phyloP scores from a whole-genome alignment of 805 yeast species.

The Ogataea haglerorum region DNA sequence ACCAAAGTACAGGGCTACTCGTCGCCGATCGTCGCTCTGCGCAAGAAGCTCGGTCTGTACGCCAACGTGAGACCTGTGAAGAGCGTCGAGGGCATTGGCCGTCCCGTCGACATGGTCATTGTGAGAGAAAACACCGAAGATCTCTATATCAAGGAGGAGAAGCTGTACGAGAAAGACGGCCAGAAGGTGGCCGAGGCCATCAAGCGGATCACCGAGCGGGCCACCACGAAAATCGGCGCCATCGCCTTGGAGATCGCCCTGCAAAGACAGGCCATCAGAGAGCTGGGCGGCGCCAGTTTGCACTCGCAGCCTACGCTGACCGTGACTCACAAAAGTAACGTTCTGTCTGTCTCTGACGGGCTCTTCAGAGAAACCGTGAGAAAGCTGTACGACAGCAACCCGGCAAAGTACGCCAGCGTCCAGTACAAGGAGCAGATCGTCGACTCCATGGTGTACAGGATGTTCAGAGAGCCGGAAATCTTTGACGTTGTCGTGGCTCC shows the following conservation, averaged over 20 bases:
- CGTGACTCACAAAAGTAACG: constrained; percentile 95
- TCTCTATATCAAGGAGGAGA: constrained; percentile 92
- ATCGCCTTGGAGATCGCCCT: constrained; percentile 91
- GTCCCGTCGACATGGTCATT: constrained; percentile 95
- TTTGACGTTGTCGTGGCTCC: constrained; percentile 99
- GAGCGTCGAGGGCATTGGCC: constrained; percentile 78
- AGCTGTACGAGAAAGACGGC: constrained; percentile 72
- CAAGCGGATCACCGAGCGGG: constrained; percentile 89
- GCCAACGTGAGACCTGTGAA: constrained; percentile 98
- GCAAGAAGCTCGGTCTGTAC: constrained; percentile 90
- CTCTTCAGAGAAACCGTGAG: constrained; percentile 87
- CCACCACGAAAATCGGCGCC: constrained; percentile 80
- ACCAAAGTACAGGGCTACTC: constrained; percentile 94
- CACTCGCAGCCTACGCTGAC: constrained; percentile 66
- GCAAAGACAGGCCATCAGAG: constrained; percentile 80
- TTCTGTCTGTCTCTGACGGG: constrained; percentile 88
- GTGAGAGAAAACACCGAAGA: constrained; percentile 99
- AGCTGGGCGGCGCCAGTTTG: constrained; percentile 52
- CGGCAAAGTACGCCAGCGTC: constrained; percentile 55
- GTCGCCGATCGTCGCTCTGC: constrained; percentile 97
- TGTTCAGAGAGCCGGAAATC: constrained; percentile 97
- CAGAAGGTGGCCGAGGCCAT: constrained; percentile 94
- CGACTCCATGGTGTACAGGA: constrained; percentile 97
- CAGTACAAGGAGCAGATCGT: constrained; percentile 92
- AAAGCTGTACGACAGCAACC: constrained; percentile 54